Base-by-base conservation (phyloP, 1,284 basidiomycete genomes). In the Rhodofomes roseus region DNA sequence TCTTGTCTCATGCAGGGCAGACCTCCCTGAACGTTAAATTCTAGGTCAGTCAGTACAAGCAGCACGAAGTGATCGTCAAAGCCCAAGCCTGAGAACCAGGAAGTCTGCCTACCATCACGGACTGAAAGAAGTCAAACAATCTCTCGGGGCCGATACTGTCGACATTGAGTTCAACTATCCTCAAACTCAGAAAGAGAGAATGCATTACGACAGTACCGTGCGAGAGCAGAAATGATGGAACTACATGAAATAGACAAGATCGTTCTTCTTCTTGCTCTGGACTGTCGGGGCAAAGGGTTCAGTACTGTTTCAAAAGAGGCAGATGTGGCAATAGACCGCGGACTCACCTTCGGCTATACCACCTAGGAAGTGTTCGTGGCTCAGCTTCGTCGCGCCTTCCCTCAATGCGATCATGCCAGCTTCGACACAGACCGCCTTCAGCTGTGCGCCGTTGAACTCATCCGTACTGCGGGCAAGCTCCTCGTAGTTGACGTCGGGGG, bases 321-420 rank as follows among this genome's bases (percentile, higher is more conserved):
- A 54, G 55, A 41, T 43, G 56, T 18, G 25, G 44, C 22, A 53
- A 60, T 44, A 61, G 59, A 46, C 37, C 36, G 18, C 20, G 31
- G 37, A 72, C 85, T 68, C 66, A 87, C 91, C 92, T 78, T 96
- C 95, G 58, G 95, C 85, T 64, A 98, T 95, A 66, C 95, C 95
- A 66, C 86, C 90, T 70, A 96, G 79, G 83, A 96, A 97, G 73
- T 97, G 94, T 74, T 98, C 95, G 68, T 97, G 95, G 29, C 83
- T 86, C 61, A 98, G 78, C 74, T 89, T 89, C n/a, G 87, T 87
- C 18, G 95, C 94, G 50, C 96, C 96, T 74, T 98, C 96, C 65
- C 96, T 80, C 51, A 99, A 77, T 20, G 96, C 92, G 70, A 98
- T 96, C 97, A 99, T 99, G 63, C 97, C 96, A 27, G 96, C 96